These are phyloP conservation scores for Nigrograna mackinnonii DNA, from an alignment of 2,329 filamentous ascomycete species.

Conservation along the genomic window DNA sequence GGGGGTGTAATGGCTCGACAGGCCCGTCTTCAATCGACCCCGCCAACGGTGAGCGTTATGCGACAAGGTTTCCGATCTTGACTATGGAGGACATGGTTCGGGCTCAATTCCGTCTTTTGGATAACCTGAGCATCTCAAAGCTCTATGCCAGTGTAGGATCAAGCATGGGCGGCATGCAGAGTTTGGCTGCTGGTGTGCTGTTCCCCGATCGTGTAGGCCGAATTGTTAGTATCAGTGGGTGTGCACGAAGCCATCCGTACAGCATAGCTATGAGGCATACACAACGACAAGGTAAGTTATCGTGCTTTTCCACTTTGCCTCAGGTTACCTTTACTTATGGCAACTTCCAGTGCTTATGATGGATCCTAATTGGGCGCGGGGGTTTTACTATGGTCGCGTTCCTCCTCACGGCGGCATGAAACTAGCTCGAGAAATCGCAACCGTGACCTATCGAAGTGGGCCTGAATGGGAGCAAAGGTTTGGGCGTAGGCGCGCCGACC, in stretches of 20 bases:
- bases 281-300: slow-evolving; percentile 72
- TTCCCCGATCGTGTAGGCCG: slow-evolving; percentile 81
- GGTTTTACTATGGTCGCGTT: slow-evolving; percentile 81
- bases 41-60: slow-evolving; percentile 83
- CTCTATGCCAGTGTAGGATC: slow-evolving; percentile 92
- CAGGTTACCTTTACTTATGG: slow-evolving; percentile 11
- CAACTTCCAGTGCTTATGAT: slow-evolving; percentile 79
- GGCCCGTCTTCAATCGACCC: slow-evolving; percentile 89
- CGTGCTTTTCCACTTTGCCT: neutral
- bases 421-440: slow-evolving; percentile 93
- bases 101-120: slow-evolving; percentile 88
- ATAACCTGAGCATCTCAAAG: slow-evolving; percentile 73
- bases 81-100: slow-evolving; percentile 98
- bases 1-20: slow-evolving; percentile 94
- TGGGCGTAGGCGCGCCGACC: slow-evolving; percentile 82
- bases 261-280: slow-evolving; percentile 99
- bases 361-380: slow-evolving; percentile 95
- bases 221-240: slow-evolving; percentile 89
- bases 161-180: slow-evolving; percentile 99
- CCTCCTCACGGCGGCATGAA: slow-evolving; percentile 98
- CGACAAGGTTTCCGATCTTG: slow-evolving; percentile 91
- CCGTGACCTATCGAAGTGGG: slow-evolving; percentile 93
- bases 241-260: slow-evolving; percentile 92
- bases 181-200: slow-evolving; percentile 80
- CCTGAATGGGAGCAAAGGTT: slow-evolving; percentile 98